These are phyloP conservation scores for Colletotrichum abscissum DNA, from an alignment of 2,329 filamentous ascomycete species.

Conservation along the genomic window DNA sequence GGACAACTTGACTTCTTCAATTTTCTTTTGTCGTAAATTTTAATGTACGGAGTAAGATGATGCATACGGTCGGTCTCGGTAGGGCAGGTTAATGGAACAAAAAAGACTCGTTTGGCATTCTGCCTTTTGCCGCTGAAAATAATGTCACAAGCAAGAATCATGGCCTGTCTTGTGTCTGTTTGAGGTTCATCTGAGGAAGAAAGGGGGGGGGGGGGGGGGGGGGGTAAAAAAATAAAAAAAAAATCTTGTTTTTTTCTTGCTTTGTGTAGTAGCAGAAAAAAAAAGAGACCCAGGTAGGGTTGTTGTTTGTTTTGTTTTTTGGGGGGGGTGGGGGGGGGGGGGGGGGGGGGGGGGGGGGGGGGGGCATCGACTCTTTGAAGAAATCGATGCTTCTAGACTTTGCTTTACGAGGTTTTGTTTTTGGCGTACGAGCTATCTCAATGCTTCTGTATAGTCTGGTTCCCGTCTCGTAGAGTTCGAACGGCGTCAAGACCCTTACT, in stretches of 20 bases:
- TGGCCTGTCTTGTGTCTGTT: neutral
- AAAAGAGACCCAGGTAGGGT: too few species aligned
- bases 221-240: too few species aligned
- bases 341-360: too few species aligned
- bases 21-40: conserved; percentile 36
- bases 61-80: conserved; percentile 36
- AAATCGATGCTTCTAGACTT: neutral
- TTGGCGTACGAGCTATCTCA: neutral
- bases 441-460: neutral
- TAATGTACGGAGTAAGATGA: conserved; percentile 36
- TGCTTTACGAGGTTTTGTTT: too few species aligned
- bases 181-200: neutral
- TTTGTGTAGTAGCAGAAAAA: too few species aligned
- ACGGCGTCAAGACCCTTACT: neutral
- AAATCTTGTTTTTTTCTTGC: too few species aligned
- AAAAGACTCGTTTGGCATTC: conserved; percentile 22
- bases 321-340: too few species aligned
- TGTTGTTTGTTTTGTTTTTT: too few species aligned
- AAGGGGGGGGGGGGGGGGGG: too few species aligned
- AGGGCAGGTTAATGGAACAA: conserved; percentile 33
- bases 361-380: neutral
- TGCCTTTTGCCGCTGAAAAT: neutral
- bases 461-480: neutral
- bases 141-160: too few species aligned
- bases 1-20: conserved; percentile 12